Evolutionary conservation across 2,329 filamentous ascomycete genomes (phyloP).

Genomic region (Emericellopsis cladophorae): DNA sequence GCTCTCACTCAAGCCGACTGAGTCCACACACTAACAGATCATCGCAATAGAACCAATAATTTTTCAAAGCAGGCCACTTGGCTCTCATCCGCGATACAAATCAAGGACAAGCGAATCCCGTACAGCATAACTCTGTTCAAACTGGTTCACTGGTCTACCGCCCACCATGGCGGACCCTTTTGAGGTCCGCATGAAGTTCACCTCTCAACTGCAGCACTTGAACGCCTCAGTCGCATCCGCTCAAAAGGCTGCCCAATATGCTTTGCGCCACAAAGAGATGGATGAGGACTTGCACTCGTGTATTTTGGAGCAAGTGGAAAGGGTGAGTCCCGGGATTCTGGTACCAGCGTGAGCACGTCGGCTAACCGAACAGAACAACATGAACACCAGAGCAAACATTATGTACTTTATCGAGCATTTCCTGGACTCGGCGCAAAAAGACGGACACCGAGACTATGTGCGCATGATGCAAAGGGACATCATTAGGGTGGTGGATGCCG

Average conservation of each 20-base stretch:
- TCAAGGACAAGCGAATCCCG: too few species aligned
- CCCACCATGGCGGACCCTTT: constrained; percentile 64
- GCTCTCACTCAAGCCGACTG: too few species aligned
- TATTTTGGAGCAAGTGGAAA: constrained; percentile 89
- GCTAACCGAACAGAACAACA: constrained; percentile 52
- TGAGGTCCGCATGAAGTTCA: constrained; percentile 97
- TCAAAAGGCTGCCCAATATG: constrained; percentile 89
- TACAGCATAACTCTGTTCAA: too few species aligned
- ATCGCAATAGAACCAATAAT: too few species aligned
- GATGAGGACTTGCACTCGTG: constrained; percentile 96
- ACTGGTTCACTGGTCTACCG: too few species aligned
- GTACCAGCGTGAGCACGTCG: not conserved
- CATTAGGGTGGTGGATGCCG: constrained; percentile 78
- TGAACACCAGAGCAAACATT: constrained; percentile 96
- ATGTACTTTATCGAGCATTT: constrained; percentile 98
- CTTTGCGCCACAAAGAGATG: constrained; percentile 85
- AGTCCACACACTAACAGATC: too few species aligned
- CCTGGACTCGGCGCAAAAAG: constrained; percentile 70
- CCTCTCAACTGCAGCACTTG: constrained; percentile 74
- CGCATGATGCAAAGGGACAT: constrained; percentile 95
- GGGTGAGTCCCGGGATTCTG: constrained; percentile 33
- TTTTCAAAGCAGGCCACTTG: too few species aligned
- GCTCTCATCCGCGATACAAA: too few species aligned
- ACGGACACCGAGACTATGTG: constrained; percentile 69
- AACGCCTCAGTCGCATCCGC: constrained; percentile 82